These are phyloP conservation scores for Talaromyces borbonicus DNA, from an alignment of 495 filamentous ascomycete species.

Conservation along the genomic window DNA sequence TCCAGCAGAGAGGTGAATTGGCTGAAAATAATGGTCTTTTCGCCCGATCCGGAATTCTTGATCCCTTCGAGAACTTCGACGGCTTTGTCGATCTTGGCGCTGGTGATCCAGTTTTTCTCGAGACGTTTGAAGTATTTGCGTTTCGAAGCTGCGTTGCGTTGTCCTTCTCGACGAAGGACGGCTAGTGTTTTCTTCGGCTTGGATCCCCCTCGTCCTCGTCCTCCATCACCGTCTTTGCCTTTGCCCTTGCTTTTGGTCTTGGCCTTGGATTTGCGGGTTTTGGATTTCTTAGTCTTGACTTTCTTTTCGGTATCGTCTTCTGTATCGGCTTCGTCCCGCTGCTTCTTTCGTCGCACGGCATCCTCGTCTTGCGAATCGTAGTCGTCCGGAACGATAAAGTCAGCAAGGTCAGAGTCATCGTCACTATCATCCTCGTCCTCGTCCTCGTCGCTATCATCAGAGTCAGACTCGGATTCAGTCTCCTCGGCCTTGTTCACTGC, in stretches of 20 bases:
- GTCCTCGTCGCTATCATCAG: slow-evolving; percentile 23
- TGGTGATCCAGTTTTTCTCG: slow-evolving; percentile 57
- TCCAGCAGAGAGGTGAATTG: slow-evolving; percentile 89
- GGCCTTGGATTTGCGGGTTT: slow-evolving; percentile 14
- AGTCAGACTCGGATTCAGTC: slow-evolving; percentile 26
- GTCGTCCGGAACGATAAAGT: slow-evolving; percentile 49
- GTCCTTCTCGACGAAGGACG: slow-evolving; percentile 54
- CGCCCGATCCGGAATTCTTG: slow-evolving; percentile 29
- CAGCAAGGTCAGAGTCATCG: slow-evolving; percentile 42
- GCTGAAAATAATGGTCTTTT: slow-evolving; percentile 90
- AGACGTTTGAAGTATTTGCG: slow-evolving; percentile 56
- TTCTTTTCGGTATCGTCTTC: slow-evolving; percentile 17
- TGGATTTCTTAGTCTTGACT: slow-evolving; percentile 13
- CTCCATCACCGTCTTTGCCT: slow-evolving; percentile 26
- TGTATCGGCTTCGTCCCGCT: not conserved
- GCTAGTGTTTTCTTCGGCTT: slow-evolving; percentile 43
- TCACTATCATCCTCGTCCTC: slow-evolving; percentile 31
- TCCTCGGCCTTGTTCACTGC: slow-evolving; percentile 34
- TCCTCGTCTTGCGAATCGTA: slow-evolving; percentile 20
- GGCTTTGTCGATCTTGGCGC: slow-evolving; percentile 70
- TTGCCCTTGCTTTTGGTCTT: slow-evolving; percentile 39
- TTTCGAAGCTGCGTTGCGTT: slow-evolving; percentile 50
- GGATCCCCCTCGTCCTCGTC: too few relatives aligned
- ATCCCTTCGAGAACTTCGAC: slow-evolving; percentile 55
- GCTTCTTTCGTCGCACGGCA: not conserved